Evolutionary conservation across 352 stramenopile genomes (phyloP).

Genomic region (Pythium chondricola): DNA sequence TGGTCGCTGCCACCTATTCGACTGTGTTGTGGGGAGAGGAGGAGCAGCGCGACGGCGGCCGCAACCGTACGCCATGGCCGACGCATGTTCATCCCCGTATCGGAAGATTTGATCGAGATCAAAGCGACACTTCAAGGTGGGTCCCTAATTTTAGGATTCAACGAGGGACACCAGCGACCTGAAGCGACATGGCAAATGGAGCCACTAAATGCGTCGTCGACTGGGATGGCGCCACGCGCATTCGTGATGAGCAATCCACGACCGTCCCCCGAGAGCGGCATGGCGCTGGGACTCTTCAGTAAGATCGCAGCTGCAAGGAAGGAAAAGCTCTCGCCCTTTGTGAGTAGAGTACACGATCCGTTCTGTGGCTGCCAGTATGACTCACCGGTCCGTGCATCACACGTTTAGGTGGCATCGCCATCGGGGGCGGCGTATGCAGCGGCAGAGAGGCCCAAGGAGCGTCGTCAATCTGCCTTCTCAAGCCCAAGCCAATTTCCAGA

Average conservation of each 20-base stretch:
- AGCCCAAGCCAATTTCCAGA: constrained; percentile 45
- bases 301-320: constrained; percentile 70
- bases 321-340: constrained; percentile 51
- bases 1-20: neutral
- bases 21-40: neutral
- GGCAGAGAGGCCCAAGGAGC: too few relatives aligned
- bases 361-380: too few relatives aligned
- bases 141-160: too few relatives aligned
- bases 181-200: neutral
- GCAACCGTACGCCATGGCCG: neutral
- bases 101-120: neutral
- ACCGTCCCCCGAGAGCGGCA: constrained; percentile 27
- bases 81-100: too few relatives aligned
- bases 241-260: constrained; percentile 2
- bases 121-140: neutral
- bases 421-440: too few relatives aligned
- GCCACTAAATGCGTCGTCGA: neutral
- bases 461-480: too few relatives aligned
- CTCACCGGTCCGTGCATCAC: too few relatives aligned
- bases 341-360: constrained; percentile 10
- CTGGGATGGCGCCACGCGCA: constrained; percentile 1
- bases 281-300: constrained; percentile 61
- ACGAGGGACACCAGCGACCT: too few relatives aligned
- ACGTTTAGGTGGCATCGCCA: too few relatives aligned
- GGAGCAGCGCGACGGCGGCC: neutral